Base-by-base conservation (phyloP, 2,329 filamentous ascomycete genomes). In the Pseudogymnoascus sp. region DNA sequence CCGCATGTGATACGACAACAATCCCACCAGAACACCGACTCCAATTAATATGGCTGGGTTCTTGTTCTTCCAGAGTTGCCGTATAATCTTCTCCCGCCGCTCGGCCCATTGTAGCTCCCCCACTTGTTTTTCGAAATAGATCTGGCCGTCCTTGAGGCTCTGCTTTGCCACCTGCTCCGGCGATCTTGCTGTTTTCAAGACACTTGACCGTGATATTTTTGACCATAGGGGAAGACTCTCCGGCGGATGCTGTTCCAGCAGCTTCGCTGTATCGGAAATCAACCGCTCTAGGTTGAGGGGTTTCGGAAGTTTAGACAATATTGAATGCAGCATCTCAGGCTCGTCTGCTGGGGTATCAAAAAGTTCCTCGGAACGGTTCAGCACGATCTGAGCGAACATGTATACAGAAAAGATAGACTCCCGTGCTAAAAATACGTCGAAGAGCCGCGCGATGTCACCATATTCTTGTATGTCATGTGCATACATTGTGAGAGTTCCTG, bases 401-500 rank as follows among this genome's bases (percentile, higher is more conserved):
- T 99, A 99, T 61, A 97, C 83, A 16, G 88, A 88, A 70, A 96
- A 91, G 40, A 90, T 88, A n/a, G 93, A 91, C 74, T 96, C 91
- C 59, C 85, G 85, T 2, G 93, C 91, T 4, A 99, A 81, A 58
- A 99, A 83, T 62, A 93, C 93, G 76, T 99, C 95, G 74, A 97
- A 99, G 1, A 99, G 79, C 23, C 95, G 86, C 35, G 92, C 85
- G 71, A 99, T 97, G 68, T 93, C 89, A 66, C 85, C 84, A 73
- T 96, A 97, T 43, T 88, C 87, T 75, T 95, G 88, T 65, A 99
- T 92, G 73, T 97, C 93, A 76, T 99, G 95, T 16, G 95, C 92
- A 75, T 97, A 99, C 79, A 99, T 87, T 35, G 96, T 99, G 45
- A 99, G 82, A 0, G 92, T 96, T 58, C 91, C 92, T n/a, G 91